These are phyloP conservation scores for Ophiognomonia clavigignenti-juglandacearum DNA, from an alignment of 2,329 filamentous ascomycete genomes.

Conservation along the genomic window DNA sequence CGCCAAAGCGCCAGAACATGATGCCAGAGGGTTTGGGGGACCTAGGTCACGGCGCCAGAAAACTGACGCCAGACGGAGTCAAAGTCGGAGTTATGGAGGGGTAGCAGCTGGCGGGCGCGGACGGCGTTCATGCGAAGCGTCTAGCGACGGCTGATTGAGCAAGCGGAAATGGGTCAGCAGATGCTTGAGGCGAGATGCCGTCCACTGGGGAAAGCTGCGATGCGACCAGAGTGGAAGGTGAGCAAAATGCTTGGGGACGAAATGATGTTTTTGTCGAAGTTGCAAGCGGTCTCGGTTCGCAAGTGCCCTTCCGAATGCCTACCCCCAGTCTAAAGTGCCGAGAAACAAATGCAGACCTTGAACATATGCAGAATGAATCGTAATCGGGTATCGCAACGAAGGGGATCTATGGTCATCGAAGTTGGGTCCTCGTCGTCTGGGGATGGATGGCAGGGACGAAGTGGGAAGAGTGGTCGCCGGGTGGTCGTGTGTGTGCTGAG, in stretches of 20 bases:
- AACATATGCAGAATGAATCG: slow-evolving; percentile 6
- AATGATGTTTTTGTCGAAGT: too few species aligned
- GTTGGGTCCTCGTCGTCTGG: background rate
- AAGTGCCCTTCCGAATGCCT: background rate
- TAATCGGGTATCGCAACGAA: slow-evolving; percentile 14
- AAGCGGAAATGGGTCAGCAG: background rate
- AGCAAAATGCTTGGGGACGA: background rate
- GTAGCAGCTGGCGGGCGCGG: background rate
- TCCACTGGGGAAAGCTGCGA: too few species aligned
- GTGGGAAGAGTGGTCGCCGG: too few species aligned
- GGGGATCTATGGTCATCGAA: slow-evolving; percentile 11
- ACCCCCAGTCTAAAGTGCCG: slow-evolving; percentile 11
- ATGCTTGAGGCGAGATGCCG: background rate
- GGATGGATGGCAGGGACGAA: slow-evolving; percentile 8
- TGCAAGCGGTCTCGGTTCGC: background rate
- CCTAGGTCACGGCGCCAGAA: slow-evolving; percentile 25
- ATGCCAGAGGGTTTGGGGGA: slow-evolving; percentile 38
- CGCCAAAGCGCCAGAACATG: slow-evolving; percentile 99
- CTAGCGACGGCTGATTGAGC: background rate
- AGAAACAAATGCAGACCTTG: slow-evolving; percentile 9
- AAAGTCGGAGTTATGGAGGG: background rate
- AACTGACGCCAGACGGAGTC: slow-evolving; percentile 12
- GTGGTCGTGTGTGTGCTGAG: too few species aligned
- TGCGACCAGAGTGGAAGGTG: background rate
- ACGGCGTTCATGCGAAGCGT: slow-evolving; percentile 11